Conservation (phyloP, 2,329 filamentous ascomycete species). For the Thermoascus crustaceus region DNA sequence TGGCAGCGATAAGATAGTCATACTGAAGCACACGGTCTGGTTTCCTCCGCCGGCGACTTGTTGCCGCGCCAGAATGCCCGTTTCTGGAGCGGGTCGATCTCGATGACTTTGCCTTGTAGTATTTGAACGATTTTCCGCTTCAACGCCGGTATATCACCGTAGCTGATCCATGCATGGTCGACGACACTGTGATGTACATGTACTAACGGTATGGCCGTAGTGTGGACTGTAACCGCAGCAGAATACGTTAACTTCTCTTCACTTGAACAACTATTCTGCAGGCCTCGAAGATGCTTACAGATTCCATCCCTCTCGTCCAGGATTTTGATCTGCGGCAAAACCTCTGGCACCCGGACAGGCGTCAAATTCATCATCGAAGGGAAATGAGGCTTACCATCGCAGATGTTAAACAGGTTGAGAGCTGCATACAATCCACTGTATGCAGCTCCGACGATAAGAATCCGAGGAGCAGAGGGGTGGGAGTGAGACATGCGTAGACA, state of each 20-base stretch:
- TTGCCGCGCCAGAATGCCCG: conserved; percentile 1
- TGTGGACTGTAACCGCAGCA: conserved; percentile 39
- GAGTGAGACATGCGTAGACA: conserved; percentile 1
- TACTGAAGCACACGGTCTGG: conserved; percentile 40
- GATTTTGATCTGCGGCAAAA: conserved; percentile 61
- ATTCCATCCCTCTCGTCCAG: conserved; percentile 78
- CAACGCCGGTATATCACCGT: conserved; percentile 58
- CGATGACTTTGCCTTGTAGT: conserved; percentile 56
- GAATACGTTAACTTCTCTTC: conserved; percentile 2
- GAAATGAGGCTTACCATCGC: conserved; percentile 41
- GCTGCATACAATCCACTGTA: conserved; percentile 63
- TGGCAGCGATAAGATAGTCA: conserved; percentile 67
- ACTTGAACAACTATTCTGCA: neutral
- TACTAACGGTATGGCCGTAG: conserved; percentile 67
- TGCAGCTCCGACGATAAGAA: conserved; percentile 63
- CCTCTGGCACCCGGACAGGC: conserved; percentile 25
- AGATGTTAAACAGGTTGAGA: conserved; percentile 60
- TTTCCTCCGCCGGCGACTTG: neutral
- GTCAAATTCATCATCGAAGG: conserved; percentile 1
- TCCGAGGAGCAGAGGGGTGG: conserved; percentile 22
- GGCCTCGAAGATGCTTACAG: conserved; percentile 45
- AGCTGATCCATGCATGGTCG: conserved; percentile 62
- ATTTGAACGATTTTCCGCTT: conserved; percentile 54
- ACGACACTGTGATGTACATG: conserved; percentile 57
- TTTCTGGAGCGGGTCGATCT: conserved; percentile 41